Base-by-base conservation (phyloP, 2,329 filamentous ascomycete species). In the Monosporascus ibericus region DNA sequence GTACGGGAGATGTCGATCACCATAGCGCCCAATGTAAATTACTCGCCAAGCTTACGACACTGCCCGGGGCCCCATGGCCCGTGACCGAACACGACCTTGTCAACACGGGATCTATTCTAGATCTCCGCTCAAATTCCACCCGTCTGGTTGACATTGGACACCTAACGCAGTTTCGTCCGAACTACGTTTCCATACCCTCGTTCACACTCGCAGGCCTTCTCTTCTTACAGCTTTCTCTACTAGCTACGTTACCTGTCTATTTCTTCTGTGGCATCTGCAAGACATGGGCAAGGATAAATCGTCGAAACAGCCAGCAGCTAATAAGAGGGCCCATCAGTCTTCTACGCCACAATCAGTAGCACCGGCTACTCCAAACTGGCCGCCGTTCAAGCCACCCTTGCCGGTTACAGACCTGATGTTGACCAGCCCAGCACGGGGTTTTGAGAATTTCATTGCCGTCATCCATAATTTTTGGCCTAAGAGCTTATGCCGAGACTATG, bases 381-480 rank as follows among this genome's bases (percentile, higher is more conserved):
- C 90, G 37, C 70, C 74, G 22, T 83, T 95, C 66, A 81, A 78
- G 57, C 88, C 90, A 17, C 69, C 84, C 9, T 70, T 91, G 44
- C 86, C 88, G 46, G 71, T 86, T 44, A 73, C 78, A 47, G 79
- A 87, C 59, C 81, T 95, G 15, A 65, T 68, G 7, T 75, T 89
- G 27, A 74, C 83, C 34, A 73, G 81, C 0, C 72, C 82, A 44
- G 68, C 75, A 15, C 66, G 72, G 15, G 55, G 49, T 30, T 55
- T 65, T 11, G 57, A 54, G 22, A 75, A 80, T 55, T 90, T 91
- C 64, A 88, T 95, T 49, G 73, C 91, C 48, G 79, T 89, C 4
- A 77, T 94, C 52, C 78, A 82, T 2, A 86, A 83, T 55, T 86
- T 95, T 67, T 90, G 89, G 73, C 87, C 90, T 0, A 77, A 81